A percentile compares a stretch with the other conserved stretches of the same genome.
Evolutionary conservation across 805 yeast species (phyloP).

Genomic region (Saccharomycopsis sp.): DNA sequence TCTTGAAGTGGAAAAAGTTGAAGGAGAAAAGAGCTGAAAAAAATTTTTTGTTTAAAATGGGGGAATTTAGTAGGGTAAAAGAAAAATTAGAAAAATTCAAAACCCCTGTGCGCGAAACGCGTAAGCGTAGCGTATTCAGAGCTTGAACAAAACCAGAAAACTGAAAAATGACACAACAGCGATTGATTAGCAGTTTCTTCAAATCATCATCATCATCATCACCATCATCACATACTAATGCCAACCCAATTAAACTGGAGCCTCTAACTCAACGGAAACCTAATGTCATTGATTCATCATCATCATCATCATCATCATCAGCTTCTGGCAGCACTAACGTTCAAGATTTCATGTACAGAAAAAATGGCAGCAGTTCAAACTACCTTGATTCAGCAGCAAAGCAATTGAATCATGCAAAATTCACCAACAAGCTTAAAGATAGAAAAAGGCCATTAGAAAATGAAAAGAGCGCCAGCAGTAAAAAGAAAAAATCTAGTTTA

Average conservation of each 20-base stretch:
- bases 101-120: background rate
- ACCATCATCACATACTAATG: no score
- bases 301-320: no score
- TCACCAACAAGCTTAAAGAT: constrained; percentile 6
- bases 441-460: background rate
- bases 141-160: background rate
- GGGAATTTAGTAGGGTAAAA: no score
- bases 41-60: background rate
- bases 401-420: constrained; percentile 4
- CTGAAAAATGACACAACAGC: constrained; percentile 3
- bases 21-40: background rate
- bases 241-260: no score
- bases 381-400: constrained; percentile 5
- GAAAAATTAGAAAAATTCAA: background rate
- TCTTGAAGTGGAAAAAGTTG: background rate
- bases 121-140: background rate
- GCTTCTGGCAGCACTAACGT: no score
- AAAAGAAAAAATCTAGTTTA: constrained; percentile 24
- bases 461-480: background rate
- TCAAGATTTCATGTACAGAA: background rate
- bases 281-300: no score
- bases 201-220: background rate
- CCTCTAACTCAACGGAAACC: no score
- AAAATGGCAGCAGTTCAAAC: background rate
- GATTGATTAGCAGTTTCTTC: constrained; percentile 3